A percentile compares a stretch with the other conserved stretches of the same genome.
Conservation (phyloP, 2,329 filamentous ascomycete genomes). For the Tolypocladium guangdongense region DNA sequence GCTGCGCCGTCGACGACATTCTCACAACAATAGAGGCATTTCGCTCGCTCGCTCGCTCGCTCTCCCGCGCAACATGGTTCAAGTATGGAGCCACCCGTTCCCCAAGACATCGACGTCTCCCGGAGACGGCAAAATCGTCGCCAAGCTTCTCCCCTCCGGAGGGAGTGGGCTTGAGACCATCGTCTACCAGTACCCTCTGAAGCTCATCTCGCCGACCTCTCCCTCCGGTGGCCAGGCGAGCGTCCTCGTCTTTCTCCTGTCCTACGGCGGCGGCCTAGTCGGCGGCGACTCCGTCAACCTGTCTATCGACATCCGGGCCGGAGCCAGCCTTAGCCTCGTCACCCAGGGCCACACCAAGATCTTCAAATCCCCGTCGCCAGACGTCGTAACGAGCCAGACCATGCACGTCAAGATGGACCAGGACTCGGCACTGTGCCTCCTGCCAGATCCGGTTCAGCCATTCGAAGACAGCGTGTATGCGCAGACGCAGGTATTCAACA, state of each 20-base stretch:
- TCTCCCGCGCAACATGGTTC: constrained; percentile 5
- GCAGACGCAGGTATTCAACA: constrained; percentile 69
- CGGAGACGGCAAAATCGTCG: constrained; percentile 68
- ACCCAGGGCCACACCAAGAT: constrained; percentile 87
- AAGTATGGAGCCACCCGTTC: constrained; percentile 45
- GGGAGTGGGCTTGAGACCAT: constrained; percentile 63
- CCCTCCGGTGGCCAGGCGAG: constrained; percentile 53
- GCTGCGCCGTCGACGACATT: not conserved
- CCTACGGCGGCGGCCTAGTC: constrained; percentile 88
- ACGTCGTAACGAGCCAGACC: constrained; percentile 46
- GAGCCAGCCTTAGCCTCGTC: constrained; percentile 56
- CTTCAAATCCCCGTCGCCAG: constrained; percentile 61
- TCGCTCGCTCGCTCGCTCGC: not conserved
- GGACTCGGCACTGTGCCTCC: constrained; percentile 47
- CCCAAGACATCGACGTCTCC: constrained; percentile 60
- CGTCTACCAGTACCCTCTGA: constrained; percentile 88
- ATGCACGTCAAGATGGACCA: constrained; percentile 39
- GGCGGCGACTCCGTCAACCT: constrained; percentile 76
- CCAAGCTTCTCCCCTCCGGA: constrained; percentile 59
- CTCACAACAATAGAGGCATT: not conserved
- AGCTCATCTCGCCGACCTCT: constrained; percentile 69
- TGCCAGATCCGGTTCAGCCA: constrained; percentile 90
- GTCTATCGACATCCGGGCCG: constrained; percentile 49
- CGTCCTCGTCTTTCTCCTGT: constrained; percentile 77
- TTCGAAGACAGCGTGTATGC: constrained; percentile 76